phyloP scores from a whole-genome alignment of 768 basidiomycete species.

The Lyophyllum semitale region DNA sequence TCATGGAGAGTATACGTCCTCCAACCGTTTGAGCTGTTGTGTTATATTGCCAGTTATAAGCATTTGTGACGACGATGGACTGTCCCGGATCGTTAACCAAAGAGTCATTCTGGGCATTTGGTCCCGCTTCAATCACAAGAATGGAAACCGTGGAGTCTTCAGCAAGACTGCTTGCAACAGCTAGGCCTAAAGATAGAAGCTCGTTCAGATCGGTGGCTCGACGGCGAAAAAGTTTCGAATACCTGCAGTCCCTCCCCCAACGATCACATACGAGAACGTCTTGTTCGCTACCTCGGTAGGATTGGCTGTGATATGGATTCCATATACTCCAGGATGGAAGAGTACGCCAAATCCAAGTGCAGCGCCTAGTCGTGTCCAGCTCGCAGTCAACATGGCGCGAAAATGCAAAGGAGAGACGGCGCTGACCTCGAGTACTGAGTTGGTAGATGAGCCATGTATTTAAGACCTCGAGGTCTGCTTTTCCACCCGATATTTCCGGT shows the following conservation, averaged over 20 bases:
- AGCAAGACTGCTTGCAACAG: constrained; percentile 16
- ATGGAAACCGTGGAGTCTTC: constrained; percentile 4
- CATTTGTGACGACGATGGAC: neutral
- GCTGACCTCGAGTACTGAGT: too few relatives aligned
- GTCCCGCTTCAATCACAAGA: constrained; percentile 17
- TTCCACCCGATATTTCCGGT: too few relatives aligned
- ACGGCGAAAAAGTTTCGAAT: neutral
- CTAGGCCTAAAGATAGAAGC: constrained; percentile 1
- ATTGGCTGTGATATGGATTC: constrained; percentile 11
- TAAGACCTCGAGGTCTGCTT: too few relatives aligned
- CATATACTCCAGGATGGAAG: neutral
- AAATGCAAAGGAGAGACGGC: too few relatives aligned
- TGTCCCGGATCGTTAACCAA: constrained; percentile 16
- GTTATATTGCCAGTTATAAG: constrained; percentile 14
- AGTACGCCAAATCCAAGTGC: neutral
- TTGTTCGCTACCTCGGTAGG: constrained; percentile 8
- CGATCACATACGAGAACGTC: constrained; percentile 12
- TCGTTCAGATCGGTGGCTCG: neutral
- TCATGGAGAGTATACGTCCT: constrained; percentile 5
- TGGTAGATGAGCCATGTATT: too few relatives aligned
- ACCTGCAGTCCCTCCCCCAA: constrained; percentile 18
- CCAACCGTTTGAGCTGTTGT: constrained; percentile 13
- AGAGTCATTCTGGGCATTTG: constrained; percentile 13
- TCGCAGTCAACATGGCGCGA: neutral
- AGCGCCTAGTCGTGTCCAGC: neutral